Evolutionary conservation across 2,329 filamentous ascomycete genomes (phyloP), one percentile per base, ranked within the genome.

Genomic region (Clarireedia sp.): DNA sequence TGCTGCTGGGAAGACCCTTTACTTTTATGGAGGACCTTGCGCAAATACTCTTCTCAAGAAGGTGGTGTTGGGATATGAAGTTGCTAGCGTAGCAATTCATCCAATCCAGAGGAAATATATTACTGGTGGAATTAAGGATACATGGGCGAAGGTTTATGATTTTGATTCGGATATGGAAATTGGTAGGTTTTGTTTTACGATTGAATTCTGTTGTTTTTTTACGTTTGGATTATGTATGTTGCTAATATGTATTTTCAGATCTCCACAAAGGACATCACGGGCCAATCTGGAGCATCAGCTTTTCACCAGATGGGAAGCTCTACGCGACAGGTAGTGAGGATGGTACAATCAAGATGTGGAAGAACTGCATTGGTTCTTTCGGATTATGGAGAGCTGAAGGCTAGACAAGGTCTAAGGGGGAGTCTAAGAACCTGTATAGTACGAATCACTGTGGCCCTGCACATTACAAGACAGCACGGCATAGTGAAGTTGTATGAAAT

Each of bases 261-360:
- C 86, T 92, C 12, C 89, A 95, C 74, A 96, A 96, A 73, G 94
- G 94, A 23, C 94, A 99, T 64, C 94, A 99, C 67, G 94, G 94
- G 1, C 92, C 92, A 1, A 94, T 99, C 59, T 99, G 94, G 94
- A 96, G 90, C 5, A 85, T 95, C 57, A 86, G 87, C 55, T 99
- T 96, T 72, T 94, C 91, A 0, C 94, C 94, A 0, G 94, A 99
- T 67, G 91, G 91, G 47, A 96, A 95, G 69, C 76, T 99, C 7
- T 99, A 97, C 68, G 94, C 91, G 1, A 99, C 94, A 1, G 94
- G 89, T 29, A 96, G 91, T 48, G 94, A 99, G 69, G 94, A 99
- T 66, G 94, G 94, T 41, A 99, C 94, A 0, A 95, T 99, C 71
- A 99, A 99, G 74, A 77, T 99, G 76, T 86, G 82, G 82, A 86